Evolutionary conservation across 306 rosid genomes (phyloP).

Genomic region (Vigna nakashimae): DNA sequence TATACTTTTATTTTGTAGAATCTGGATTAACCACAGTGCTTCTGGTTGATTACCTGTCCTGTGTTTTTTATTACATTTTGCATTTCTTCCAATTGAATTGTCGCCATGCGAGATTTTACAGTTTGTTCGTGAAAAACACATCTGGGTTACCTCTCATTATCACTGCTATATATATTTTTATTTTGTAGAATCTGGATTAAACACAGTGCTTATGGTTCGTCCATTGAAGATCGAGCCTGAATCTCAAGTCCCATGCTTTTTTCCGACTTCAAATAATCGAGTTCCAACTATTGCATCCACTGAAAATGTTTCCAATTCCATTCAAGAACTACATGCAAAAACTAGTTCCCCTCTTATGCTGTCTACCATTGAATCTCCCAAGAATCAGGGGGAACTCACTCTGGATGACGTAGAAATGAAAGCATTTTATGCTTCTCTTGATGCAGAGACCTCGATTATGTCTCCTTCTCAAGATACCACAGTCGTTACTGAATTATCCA

Average conservation of each 20-base stretch:
- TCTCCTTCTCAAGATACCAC: slow-evolving; percentile 42
- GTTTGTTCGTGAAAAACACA: slow-evolving; percentile 17
- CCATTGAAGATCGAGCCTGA: slow-evolving; percentile 53
- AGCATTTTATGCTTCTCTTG: slow-evolving; percentile 60
- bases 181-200: slow-evolving; percentile 50
- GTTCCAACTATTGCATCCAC: slow-evolving; percentile 32
- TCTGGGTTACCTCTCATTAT: background rate
- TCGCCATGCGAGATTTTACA: background rate
- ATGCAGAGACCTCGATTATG: slow-evolving; percentile 45
- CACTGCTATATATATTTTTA: slow-evolving; percentile 23
- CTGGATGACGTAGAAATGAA: slow-evolving; percentile 59
- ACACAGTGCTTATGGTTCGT: slow-evolving; percentile 45
- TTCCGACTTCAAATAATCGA: slow-evolving; percentile 39
- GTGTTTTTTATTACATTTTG: slow-evolving; percentile 23
- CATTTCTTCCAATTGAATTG: slow-evolving; percentile 13
- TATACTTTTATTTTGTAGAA: slow-evolving; percentile 44
- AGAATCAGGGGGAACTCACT: slow-evolving; percentile 43
- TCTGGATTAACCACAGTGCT: slow-evolving; percentile 43
- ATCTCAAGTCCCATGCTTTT: slow-evolving; percentile 39
- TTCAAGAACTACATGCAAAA: slow-evolving; percentile 39
- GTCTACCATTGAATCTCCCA: slow-evolving; percentile 40
- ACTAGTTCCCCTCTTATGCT: slow-evolving; percentile 30
- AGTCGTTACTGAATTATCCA: slow-evolving; percentile 33
- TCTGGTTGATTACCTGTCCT: slow-evolving; percentile 32
- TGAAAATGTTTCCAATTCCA: slow-evolving; percentile 26